A percentile compares a stretch with the other conserved stretches of the same genome.
These are phyloP conservation scores for Raddia guianensis DNA, from an alignment of 176 grass and related monocot species.

Conservation along the genomic window DNA sequence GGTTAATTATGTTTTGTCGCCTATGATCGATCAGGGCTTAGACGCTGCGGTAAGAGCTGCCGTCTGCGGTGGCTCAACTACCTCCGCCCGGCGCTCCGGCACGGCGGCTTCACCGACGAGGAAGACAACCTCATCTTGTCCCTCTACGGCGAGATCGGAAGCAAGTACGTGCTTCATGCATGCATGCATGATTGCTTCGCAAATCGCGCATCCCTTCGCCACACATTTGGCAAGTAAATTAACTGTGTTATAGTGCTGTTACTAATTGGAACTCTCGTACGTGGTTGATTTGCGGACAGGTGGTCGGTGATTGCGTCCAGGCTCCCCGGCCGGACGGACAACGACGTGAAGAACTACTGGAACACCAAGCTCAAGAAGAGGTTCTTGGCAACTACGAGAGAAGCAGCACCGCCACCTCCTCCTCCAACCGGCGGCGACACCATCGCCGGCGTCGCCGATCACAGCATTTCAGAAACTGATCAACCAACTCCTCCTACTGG, in stretches of 20 bases:
- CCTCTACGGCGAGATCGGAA: constrained; percentile 53
- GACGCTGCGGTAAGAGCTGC: constrained; percentile 63
- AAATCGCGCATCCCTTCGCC: neutral
- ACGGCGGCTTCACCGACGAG: constrained; percentile 58
- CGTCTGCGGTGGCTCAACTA: constrained; percentile 65
- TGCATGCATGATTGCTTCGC: neutral
- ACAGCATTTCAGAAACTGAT: neutral
- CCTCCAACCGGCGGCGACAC: neutral
- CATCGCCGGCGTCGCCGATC: neutral
- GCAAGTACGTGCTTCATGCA: constrained; percentile 31
- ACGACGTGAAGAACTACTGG: constrained; percentile 95
- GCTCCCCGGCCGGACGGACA: constrained; percentile 77
- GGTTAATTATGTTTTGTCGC: neutral
- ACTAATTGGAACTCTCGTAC: neutral
- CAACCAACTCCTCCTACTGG: neutral
- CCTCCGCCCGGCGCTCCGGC: constrained; percentile 60
- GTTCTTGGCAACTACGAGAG: neutral
- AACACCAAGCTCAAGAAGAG: constrained; percentile 96
- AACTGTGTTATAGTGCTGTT: neutral
- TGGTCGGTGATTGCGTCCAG: constrained; percentile 89
- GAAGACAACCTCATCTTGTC: constrained; percentile 51
- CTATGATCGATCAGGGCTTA: constrained; percentile 40
- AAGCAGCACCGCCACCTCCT: neutral
- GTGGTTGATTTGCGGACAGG: constrained; percentile 33
- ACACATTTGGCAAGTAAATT: neutral